phyloP scores from a whole-genome alignment of 257 asterid species.

The Petunia axillaris region DNA sequence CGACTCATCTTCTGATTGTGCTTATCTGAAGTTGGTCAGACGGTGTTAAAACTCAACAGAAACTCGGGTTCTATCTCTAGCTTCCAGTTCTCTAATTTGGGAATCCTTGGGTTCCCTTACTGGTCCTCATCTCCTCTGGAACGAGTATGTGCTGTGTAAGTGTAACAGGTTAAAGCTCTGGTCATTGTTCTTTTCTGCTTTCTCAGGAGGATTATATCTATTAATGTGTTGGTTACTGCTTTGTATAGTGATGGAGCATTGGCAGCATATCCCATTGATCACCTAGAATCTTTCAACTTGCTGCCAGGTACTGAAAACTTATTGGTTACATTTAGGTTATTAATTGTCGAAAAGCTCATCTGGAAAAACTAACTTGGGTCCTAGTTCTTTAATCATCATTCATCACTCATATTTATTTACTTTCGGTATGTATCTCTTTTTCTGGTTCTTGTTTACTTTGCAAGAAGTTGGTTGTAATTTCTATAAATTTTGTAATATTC shows the following conservation, averaged over 20 bases:
- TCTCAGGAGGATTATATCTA: constrained; percentile 28
- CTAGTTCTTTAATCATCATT: background rate
- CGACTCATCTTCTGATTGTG: constrained; percentile 36
- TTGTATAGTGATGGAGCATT: constrained; percentile 48
- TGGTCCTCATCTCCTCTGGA: constrained; percentile 80
- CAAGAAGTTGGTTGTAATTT: constrained; percentile 12
- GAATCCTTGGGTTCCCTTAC: constrained; percentile 84
- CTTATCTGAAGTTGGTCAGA: constrained; percentile 73
- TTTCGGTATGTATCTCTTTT: constrained; percentile 17
- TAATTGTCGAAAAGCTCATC: background rate
- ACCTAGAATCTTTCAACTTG: constrained; percentile 54
- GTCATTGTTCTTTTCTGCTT: background rate
- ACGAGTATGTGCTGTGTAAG: constrained; percentile 67
- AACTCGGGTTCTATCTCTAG: constrained; percentile 56
- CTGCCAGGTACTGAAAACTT: constrained; percentile 64
- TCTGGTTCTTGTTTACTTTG: constrained; percentile 5
- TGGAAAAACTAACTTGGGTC: background rate
- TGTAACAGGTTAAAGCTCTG: constrained; percentile 13
- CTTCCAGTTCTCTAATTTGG: constrained; percentile 72
- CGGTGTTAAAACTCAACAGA: constrained; percentile 54
- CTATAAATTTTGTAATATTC: background rate
- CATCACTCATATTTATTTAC: background rate
- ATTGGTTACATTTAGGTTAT: constrained; percentile 1
- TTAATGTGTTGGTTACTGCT: constrained; percentile 8
- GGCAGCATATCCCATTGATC: constrained; percentile 56